Evolutionary conservation across 768 basidiomycete genomes (phyloP), one percentile per base, ranked within the genome.

Genomic region (Rhodocollybia butyracea): DNA sequence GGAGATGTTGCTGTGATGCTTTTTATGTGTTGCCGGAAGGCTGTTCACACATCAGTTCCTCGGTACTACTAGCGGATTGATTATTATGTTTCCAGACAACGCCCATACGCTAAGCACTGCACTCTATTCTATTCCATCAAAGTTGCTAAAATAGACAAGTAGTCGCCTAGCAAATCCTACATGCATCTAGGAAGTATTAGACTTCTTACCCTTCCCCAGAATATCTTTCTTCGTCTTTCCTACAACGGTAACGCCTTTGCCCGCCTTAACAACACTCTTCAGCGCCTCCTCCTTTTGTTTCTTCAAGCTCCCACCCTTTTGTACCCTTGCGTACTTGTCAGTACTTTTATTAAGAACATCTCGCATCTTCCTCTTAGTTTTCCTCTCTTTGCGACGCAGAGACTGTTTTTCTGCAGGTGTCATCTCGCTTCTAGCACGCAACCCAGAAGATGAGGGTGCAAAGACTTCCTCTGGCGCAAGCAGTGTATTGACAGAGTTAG

Each of bases 391-490:
- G 60, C 79, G 78, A 52, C 85, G 84, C 31, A 83, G 67, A 0
- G 85, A 71, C 47, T 84, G 84, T 73, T 97, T 97, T 73, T 98
- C 88, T 19, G 75, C 68, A 1, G 95, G 91, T 3, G 91, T 92
- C 46, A 98, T 75, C 68, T 98, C 96, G 46, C 85, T 86, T 39
- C 83, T 80, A 2, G 85, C 79, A 39, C 84, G 84, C 22, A 81
- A 76, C 46, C 80, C 78, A 2, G 79, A 70, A 0, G 82, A 64
- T 2, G 79, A 68, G 0, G 89, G 81, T 0, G 86, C 75, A 62
- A 89, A 88, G 13, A 98, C 74, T 70, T 99, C 97, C 67, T 98
- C 94, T 1, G 97, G 97, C 0, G 97, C 93, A 40, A 99, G 80
- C 78, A 94, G 88, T 0, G 84, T 86, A 2, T 87, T 77, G 0